Conservation (phyloP, 2,329 filamentous ascomycete species). For the Xylaria multiplex region DNA sequence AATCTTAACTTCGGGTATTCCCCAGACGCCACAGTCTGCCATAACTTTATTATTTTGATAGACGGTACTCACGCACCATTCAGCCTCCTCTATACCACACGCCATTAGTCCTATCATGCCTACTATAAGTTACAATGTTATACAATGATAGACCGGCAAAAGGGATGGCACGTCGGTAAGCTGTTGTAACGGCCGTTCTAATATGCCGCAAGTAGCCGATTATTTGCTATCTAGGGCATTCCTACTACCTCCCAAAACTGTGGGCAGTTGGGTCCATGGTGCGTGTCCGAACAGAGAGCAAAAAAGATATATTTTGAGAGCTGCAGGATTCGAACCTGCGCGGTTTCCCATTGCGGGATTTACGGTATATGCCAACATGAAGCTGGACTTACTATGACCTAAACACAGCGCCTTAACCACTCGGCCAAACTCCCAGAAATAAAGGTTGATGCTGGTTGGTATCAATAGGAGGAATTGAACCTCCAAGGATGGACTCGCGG, state of each 20-base stretch:
- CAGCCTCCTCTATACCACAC: neutral
- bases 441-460: slow-evolving; percentile 25
- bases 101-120: neutral
- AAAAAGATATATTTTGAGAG: slow-evolving; percentile 26
- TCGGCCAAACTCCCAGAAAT: slow-evolving; percentile 36
- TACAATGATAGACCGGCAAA: no score
- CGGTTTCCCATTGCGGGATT: slow-evolving; percentile 39
- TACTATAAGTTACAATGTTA: neutral
- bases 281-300: neutral
- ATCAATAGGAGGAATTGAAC: slow-evolving; percentile 33
- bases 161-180: no score
- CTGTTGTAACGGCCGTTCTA: neutral
- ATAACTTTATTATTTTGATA: neutral
- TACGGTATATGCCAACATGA: slow-evolving; percentile 18
- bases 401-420: slow-evolving; percentile 40
- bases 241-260: neutral
- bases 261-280: neutral
- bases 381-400: slow-evolving; percentile 15
- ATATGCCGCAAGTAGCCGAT: neutral
- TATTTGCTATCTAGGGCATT: neutral
- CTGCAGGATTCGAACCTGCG: slow-evolving; percentile 40
- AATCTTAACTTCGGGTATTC: neutral
- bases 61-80: neutral
- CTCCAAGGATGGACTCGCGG: slow-evolving; percentile 40
- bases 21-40: neutral